Evolutionary conservation across 768 basidiomycete species (phyloP).

Genomic region (Lentinula sp.): DNA sequence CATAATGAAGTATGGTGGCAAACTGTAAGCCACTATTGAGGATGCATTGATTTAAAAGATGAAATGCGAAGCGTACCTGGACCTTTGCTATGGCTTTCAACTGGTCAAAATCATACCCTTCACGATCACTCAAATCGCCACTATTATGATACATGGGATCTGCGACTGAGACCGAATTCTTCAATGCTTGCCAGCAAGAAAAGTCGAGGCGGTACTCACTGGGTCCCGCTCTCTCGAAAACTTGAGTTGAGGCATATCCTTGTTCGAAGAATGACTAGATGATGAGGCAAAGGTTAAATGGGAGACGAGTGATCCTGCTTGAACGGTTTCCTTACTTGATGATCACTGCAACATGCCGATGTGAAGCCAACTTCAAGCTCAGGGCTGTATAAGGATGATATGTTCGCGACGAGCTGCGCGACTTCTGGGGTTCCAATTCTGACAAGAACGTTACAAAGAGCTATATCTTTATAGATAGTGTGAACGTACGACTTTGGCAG

Average conservation of each 20-base stretch:
- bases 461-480: neutral
- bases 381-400: conserved; percentile 77
- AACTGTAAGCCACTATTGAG: conserved; percentile 35
- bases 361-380: conserved; percentile 69
- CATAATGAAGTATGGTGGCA: conserved; percentile 63
- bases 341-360: conserved; percentile 85
- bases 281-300: neutral
- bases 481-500: conserved; percentile 61
- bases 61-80: conserved; percentile 58
- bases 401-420: conserved; percentile 64
- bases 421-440: conserved; percentile 81
- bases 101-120: conserved; percentile 81
- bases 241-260: conserved; percentile 81
- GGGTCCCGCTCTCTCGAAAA: conserved; percentile 83
- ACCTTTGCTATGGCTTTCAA: conserved; percentile 82
- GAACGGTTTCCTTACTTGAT: conserved; percentile 47
- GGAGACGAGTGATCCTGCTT: neutral
- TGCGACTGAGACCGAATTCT: conserved; percentile 46
- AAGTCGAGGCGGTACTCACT: conserved; percentile 28
- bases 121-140: conserved; percentile 73
- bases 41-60: neutral
- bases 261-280: conserved; percentile 70
- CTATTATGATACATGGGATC: conserved; percentile 91
- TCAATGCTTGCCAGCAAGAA: too few relatives aligned
- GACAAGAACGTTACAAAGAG: neutral